Percentiles rank a stretch among this genome's conserved stretches.
Evolutionary conservation across 257 asterid genomes (phyloP).

Genomic region (Fraxinus cuspidata): DNA sequence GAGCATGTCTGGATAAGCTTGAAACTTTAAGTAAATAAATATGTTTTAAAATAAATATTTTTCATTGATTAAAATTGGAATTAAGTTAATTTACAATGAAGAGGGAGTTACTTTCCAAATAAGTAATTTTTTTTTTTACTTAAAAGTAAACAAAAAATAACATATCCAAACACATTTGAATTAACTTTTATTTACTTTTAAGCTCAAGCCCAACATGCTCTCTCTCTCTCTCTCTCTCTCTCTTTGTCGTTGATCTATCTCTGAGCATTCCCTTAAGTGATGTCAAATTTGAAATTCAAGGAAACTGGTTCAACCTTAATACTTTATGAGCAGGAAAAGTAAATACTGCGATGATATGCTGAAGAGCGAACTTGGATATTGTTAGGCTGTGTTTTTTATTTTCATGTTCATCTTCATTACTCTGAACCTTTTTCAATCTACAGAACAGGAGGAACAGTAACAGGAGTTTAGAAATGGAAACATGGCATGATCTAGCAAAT

Average conservation of each 20-base stretch:
- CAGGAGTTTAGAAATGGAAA: conserved; percentile 71
- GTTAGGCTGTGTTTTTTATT: background rate
- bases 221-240: background rate
- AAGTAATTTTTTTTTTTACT: background rate
- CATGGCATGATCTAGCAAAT: conserved; percentile 91
- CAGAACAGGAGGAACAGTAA: conserved; percentile 50
- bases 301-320: background rate
- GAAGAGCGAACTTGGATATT: background rate
- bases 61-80: background rate
- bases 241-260: background rate
- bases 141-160: background rate
- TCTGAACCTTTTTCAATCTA: conserved; percentile 13
- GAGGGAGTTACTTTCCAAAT: background rate
- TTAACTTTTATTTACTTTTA: background rate
- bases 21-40: background rate
- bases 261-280: background rate
- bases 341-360: background rate
- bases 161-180: background rate
- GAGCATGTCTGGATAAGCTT: background rate
- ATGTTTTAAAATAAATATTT: background rate
- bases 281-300: background rate
- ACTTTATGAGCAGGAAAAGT: background rate
- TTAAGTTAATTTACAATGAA: background rate
- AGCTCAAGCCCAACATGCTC: background rate
- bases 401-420: background rate